phyloP scores from a whole-genome alignment of 2,329 filamentous ascomycete species.

The Cladophialophora chaetospira region DNA sequence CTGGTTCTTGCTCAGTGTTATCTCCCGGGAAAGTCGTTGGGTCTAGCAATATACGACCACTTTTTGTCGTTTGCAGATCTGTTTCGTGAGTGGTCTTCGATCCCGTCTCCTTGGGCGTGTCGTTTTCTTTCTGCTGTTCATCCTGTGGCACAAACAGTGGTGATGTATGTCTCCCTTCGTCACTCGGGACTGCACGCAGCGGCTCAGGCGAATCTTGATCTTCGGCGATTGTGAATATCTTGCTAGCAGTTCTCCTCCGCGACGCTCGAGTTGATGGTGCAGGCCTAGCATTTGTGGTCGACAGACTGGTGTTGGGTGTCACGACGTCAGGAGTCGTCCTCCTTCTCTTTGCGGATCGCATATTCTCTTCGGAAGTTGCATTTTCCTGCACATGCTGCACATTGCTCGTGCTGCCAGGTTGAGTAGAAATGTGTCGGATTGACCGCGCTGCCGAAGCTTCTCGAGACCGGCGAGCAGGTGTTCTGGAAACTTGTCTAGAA shows the following conservation, averaged over 20 bases:
- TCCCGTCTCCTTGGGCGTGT: neutral
- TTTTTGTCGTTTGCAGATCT: slow-evolving; percentile 5
- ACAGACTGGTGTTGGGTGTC: neutral
- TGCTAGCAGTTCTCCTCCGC: slow-evolving; percentile 1
- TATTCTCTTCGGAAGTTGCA: neutral
- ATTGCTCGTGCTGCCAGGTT: neutral
- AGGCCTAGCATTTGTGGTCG: neutral
- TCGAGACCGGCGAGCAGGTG: slow-evolving; percentile 11
- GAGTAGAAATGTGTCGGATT: neutral
- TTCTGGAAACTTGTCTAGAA: slow-evolving; percentile 12
- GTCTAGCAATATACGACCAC: slow-evolving; percentile 7
- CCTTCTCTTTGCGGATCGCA: slow-evolving; percentile 24
- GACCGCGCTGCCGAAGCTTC: slow-evolving; percentile 9
- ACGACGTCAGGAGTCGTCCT: slow-evolving; percentile 11
- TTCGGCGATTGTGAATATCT: slow-evolving; percentile 22
- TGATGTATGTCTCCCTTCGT: slow-evolving; percentile 3
- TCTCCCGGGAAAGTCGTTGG: neutral
- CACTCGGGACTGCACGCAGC: neutral
- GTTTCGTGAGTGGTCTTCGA: neutral
- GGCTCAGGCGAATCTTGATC: slow-evolving; percentile 3
- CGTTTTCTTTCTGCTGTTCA: slow-evolving; percentile 17
- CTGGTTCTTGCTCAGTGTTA: neutral
- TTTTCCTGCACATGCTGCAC: neutral
- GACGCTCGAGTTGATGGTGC: slow-evolving; percentile 8
- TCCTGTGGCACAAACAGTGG: slow-evolving; percentile 12